These are phyloP conservation scores for Lactarius pseudohatsudake DNA, from an alignment of 768 basidiomycete species.

Conservation along the genomic window DNA sequence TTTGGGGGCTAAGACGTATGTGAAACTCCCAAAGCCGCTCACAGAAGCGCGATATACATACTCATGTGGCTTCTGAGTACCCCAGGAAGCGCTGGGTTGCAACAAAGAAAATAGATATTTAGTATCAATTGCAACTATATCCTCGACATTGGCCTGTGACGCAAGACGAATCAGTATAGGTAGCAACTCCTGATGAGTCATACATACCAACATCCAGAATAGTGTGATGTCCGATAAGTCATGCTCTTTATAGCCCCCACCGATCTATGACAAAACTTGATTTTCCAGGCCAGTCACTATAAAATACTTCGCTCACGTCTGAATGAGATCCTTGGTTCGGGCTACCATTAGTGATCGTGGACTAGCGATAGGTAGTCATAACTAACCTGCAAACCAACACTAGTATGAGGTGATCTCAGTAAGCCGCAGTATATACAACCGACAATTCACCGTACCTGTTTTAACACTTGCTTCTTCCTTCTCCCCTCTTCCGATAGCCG, in stretches of 20 bases:
- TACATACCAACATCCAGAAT: constrained; percentile 61
- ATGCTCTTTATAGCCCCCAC: constrained; percentile 67
- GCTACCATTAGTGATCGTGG: constrained; percentile 1
- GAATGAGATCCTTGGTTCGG: constrained; percentile 33
- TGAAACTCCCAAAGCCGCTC: constrained; percentile 5
- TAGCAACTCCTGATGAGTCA: background rate
- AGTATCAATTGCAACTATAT: constrained; percentile 56
- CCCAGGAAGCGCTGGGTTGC: constrained; percentile 58
- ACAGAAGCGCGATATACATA: constrained; percentile 36
- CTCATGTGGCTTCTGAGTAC: constrained; percentile 62
- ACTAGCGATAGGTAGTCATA: background rate
- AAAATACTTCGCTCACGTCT: constrained; percentile 35
- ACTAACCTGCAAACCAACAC: constrained; percentile 72
- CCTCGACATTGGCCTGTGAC: constrained; percentile 53
- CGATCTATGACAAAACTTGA: constrained; percentile 45
- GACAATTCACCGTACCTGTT: constrained; percentile 47
- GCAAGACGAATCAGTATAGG: constrained; percentile 11
- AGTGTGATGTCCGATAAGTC: constrained; percentile 67
- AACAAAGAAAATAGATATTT: constrained; percentile 51
- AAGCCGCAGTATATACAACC: background rate
- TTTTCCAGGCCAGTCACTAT: constrained; percentile 24
- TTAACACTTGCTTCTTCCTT: constrained; percentile 56
- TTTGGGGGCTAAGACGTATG: constrained; percentile 40
- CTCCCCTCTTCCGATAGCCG: constrained; percentile 54
- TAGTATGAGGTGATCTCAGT: constrained; percentile 31